Base-by-base conservation (phyloP, 805 yeast species). In the Yarrowia sp. region DNA sequence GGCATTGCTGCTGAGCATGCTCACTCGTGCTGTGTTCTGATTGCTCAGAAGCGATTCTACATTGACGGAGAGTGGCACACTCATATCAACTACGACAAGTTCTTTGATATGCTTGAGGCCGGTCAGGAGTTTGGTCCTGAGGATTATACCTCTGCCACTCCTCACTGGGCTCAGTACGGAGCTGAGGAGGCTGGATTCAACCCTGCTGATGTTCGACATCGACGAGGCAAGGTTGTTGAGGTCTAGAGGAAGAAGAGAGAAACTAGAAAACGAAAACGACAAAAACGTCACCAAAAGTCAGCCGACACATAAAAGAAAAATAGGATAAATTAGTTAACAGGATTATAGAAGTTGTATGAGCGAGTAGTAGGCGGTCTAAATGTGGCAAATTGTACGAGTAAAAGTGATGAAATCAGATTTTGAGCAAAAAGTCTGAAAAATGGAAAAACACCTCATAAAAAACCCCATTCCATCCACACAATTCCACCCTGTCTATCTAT, bases 1-100 rank as follows among this genome's bases (percentile, higher is more conserved):
- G 96, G 86, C 53, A 79, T 92, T 66, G 97, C 97, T 10, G 96
- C 97, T 0, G 97, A 92, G 75, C 98, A 92, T 74, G 96, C 97
- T 0, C 98, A 92, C 74, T 88, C 96, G 2, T 92, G 97, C 77
- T 92, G 97, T 78, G 88, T 92, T 17, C 79, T 92, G 69, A 84
- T 92, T 70, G 97, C 96, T 0, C 88, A 87, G 68, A 80, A 79
- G 43, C 84, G 86, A 71, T 92, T 91, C 80, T 80, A 84, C 68
- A 85, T 86, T 66, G 76, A 88, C 72, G 87, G 83, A 38, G 84
- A 81, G 69, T 92, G 98, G 98, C 82, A 84, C 74, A 92, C 98
- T 1, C 97, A 92, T 74, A 92, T 92, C 64, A 88, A 92, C 75
- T 92, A 92, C 73, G 82, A 84, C 4, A 84, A 78, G 67, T 92